phyloP scores from a whole-genome alignment of 2,329 filamentous ascomycete genomes.

The Pseudopithomyces maydicus region DNA sequence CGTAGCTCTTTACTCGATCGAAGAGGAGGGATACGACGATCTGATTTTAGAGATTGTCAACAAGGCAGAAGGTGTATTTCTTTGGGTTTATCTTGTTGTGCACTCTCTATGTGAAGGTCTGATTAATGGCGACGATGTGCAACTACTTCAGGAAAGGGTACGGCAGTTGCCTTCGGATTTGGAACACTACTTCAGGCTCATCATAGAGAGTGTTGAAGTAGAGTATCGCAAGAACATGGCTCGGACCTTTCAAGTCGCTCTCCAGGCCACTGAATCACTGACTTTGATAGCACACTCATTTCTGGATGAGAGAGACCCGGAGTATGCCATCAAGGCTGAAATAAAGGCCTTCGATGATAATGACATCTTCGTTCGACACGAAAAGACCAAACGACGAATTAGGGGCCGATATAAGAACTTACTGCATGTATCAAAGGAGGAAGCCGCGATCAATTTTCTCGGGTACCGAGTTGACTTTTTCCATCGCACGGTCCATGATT shows the following conservation, averaged over 20 bases:
- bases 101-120: background rate
- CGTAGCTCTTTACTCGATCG: background rate
- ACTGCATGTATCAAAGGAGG: background rate
- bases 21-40: background rate
- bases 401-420: slow-evolving; percentile 2
- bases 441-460: background rate
- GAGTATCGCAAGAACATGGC: background rate
- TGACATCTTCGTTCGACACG: background rate
- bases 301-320: no score
- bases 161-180: background rate
- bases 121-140: background rate
- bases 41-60: background rate
- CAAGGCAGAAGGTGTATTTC: background rate
- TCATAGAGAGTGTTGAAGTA: background rate
- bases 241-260: no score
- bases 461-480: slow-evolving; percentile 1
- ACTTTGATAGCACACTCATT: no score
- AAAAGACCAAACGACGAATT: background rate
- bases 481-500: slow-evolving; percentile 1
- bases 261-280: no score
- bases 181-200: background rate
- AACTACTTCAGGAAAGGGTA: background rate
- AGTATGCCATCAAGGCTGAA: no score
- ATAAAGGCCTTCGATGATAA: background rate
- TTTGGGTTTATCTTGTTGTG: background rate